These are phyloP conservation scores for Penicillium canariense DNA, from an alignment of 495 filamentous ascomycete genomes.

Conservation along the genomic window DNA sequence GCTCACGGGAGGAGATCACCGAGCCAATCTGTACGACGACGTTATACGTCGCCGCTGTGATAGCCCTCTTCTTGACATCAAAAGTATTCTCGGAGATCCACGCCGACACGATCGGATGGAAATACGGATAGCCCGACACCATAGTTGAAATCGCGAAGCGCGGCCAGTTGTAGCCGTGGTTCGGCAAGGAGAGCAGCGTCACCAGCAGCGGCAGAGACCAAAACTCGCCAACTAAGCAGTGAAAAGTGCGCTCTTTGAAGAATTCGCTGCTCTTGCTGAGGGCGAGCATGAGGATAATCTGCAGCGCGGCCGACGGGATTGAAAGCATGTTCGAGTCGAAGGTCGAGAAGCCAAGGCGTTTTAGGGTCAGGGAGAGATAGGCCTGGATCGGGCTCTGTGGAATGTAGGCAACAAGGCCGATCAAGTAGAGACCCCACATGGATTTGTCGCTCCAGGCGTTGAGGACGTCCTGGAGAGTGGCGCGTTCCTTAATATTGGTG, in stretches of 20 bases:
- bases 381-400: conserved; percentile 5
- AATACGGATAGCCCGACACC: neutral
- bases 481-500: neutral
- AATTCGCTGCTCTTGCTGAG: conserved; percentile 33
- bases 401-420: conserved; percentile 12
- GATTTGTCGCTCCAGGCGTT: neutral
- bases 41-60: conserved; percentile 1
- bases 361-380: conserved; percentile 13
- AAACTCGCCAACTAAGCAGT: neutral
- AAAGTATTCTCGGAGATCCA: conserved; percentile 4
- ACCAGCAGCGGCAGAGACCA: neutral
- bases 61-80: neutral
- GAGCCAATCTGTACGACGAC: neutral
- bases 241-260: neutral
- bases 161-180: neutral
- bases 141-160: neutral
- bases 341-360: conserved; percentile 9
- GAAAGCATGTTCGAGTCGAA: conserved; percentile 49
- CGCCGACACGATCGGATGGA: neutral
- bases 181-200: neutral
- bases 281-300: conserved; percentile 39
- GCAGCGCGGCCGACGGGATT: conserved; percentile 54
- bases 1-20: neutral
- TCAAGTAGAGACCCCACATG: conserved; percentile 1
- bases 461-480: neutral